Evolutionary conservation across 148 eudicot genomes (phyloP), one percentile per base, ranked within the genome.

Genomic region (Fagopyrum tataricum): DNA sequence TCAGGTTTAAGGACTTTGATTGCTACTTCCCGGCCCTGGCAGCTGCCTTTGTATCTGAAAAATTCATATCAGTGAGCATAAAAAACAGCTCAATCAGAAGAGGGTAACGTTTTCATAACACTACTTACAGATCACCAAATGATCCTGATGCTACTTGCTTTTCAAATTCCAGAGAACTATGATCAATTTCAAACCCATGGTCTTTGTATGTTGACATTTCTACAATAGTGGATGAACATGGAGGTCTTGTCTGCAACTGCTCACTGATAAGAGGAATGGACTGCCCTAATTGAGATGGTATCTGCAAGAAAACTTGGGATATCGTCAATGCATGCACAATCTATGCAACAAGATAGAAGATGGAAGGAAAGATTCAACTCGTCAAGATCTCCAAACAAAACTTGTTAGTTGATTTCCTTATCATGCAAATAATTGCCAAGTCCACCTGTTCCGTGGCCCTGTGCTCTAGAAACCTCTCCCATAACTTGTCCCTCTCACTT

Each of bases 11-110:
- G 85, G 64, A 89, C 80, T 82, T 89, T 89, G 74, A 91, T 82
- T 73, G 97, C 97, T 71, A 91, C 97, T 76, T 86, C 92, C 67
- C 89, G 90, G 73, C 85, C 89, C 76, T 82, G 76, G 72, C 86
- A 91, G 8, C 77, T 80, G 71, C 97, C 97, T 81, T 80, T 89
- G 72, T 80, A 91, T 79, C 97, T 91, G 87, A 76, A 82, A 72
- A 71, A 15, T 70, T 43, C 72, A 73, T 59, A 43, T 53, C 44
- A 72, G 8, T 9, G 12, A 62, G 5, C 58, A 21, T 17, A 23
- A 48, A 31, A 7, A 21, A 5, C 12, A 18, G 66, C 44, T 39
- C 59, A 72, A 52, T 44, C 68, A 74, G 41, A 59, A 59, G 43
- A 72, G 61, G 9, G 41, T 55, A 18, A 70, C 15, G 14, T 6